Evolutionary conservation across 164 flowering plant genomes (phyloP), one percentile per base, ranked within the genome.

Genomic region (Vitis labrusca): DNA sequence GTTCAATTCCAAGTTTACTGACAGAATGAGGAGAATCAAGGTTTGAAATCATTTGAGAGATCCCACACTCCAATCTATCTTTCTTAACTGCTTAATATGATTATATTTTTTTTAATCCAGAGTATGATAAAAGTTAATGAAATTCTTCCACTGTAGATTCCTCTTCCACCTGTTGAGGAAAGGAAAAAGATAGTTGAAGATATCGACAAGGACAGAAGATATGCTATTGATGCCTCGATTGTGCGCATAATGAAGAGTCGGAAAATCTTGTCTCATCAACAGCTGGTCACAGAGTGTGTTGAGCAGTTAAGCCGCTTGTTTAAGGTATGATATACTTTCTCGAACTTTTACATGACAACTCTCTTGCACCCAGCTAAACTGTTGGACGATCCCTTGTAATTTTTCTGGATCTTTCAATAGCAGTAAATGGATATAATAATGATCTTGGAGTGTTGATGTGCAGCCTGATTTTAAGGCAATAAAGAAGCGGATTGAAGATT

Each of bases 1-100:
- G 56, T 72, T 77, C 74, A 80, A 80, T 65, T 61, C 78, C 53
- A 77, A 74, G 64, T 80, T 80, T 50, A 80, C 79, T 1, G 79
- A 72, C 67, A 67, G 63, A 60, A 82, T 87, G 94, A 80, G 88
- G 75, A 83, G 94, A 73, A 86, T 89, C 49, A 89, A 82, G 44
- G 44, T 37, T 37, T 37, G 44, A 37, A 37, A 37, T 37, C 44
- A 37, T 37, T 37, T 37, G 44, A 37, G 44, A 37, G 5, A 3
- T 6, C 44, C 44, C 44, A 37, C 44, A 37, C 7, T 37, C 44
- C 44, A 37, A 5, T 37, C 8, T 37, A 37, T 37, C 44, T 37
- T 37, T 37, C 44, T 37, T 37, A 37, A 37, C 44, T 37, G 44
- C 44, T 6, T 37, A 37, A 37, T 37, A 37, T 37, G 7, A 37